Percentiles rank a stretch among this genome's conserved stretches.
These are phyloP conservation scores for Schizonepeta tenuifolia DNA, from an alignment of 257 asterid species.

Conservation along the genomic window DNA sequence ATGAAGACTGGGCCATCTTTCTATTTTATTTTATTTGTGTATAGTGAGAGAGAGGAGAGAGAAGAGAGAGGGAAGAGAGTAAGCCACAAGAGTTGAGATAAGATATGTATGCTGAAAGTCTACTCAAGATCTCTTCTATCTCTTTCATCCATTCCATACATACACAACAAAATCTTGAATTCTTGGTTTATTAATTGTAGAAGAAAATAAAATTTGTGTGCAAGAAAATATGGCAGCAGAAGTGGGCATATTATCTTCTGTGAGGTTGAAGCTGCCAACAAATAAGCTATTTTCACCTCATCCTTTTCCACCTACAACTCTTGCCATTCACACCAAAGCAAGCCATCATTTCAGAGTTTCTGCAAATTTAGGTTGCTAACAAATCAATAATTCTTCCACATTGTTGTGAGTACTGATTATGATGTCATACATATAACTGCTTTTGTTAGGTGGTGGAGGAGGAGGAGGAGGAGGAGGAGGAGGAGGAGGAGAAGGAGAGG, in stretches of 20 bases:
- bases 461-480: constrained; percentile 83
- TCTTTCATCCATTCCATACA: not conserved
- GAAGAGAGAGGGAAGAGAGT: not conserved
- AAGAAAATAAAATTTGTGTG: not conserved
- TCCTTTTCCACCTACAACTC: constrained; percentile 32
- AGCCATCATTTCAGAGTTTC: constrained; percentile 46
- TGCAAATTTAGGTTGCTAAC: constrained; percentile 66
- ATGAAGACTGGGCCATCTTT: constrained; percentile 11
- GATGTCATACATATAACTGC: not conserved
- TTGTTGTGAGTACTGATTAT: not conserved
- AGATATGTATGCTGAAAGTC: constrained; percentile 5
- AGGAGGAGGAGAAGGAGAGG: constrained; percentile 66
- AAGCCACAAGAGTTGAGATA: constrained; percentile 24
- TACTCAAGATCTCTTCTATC: constrained; percentile 18
- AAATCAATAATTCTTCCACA: not conserved
- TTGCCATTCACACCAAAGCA: constrained; percentile 38
- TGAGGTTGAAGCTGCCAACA: constrained; percentile 41
- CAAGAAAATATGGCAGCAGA: constrained; percentile 53
- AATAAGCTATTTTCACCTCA: constrained; percentile 36
- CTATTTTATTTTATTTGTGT: not conserved
- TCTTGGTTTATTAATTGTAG: not conserved
- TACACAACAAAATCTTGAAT: constrained; percentile 22
- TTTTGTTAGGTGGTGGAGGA: constrained; percentile 65
- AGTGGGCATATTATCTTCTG: constrained; percentile 44
- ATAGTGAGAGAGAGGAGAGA: too few relatives aligned